phyloP scores from a whole-genome alignment of 305 asterid genomes.

The Ruellia speciosa region DNA sequence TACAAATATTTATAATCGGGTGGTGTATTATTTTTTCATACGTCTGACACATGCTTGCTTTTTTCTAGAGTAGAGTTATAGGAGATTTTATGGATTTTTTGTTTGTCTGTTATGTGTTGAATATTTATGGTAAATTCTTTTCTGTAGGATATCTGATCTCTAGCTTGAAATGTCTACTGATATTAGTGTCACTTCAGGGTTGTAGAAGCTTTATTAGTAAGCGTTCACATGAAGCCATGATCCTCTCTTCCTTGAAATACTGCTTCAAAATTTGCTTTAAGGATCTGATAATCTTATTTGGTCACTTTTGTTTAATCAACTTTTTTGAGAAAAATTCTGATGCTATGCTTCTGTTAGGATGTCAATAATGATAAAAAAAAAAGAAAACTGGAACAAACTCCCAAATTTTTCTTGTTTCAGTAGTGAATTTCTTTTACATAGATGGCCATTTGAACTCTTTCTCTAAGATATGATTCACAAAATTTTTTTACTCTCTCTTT shows the following conservation, averaged over 20 bases:
- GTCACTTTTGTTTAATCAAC: too few relatives aligned
- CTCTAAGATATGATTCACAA: not conserved
- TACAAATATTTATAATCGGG: not conserved
- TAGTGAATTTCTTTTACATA: not conserved
- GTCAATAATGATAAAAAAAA: not conserved
- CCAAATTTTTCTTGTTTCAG: not conserved
- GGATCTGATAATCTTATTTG: too few relatives aligned
- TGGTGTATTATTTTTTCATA: not conserved
- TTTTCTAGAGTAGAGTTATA: constrained; percentile 4
- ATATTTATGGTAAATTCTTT: not conserved
- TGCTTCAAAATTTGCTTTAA: too few relatives aligned
- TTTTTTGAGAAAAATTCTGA: too few relatives aligned
- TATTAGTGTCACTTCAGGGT: not conserved
- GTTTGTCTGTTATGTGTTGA: not conserved
- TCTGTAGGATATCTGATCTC: not conserved
- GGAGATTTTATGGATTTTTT: not conserved
- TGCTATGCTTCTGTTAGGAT: not conserved
- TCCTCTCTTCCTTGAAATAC: too few relatives aligned
- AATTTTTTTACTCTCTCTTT: not conserved
- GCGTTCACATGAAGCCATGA: too few relatives aligned
- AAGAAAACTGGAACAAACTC: not conserved
- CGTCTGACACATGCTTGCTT: not conserved
- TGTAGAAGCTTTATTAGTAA: constrained; percentile 7
- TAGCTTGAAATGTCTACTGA: not conserved
- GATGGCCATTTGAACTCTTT: not conserved